Percentiles rank a stretch among this genome's conserved stretches.
phyloP scores from a whole-genome alignment of 2,329 filamentous ascomycete genomes.

The Alternaria arbusti region DNA sequence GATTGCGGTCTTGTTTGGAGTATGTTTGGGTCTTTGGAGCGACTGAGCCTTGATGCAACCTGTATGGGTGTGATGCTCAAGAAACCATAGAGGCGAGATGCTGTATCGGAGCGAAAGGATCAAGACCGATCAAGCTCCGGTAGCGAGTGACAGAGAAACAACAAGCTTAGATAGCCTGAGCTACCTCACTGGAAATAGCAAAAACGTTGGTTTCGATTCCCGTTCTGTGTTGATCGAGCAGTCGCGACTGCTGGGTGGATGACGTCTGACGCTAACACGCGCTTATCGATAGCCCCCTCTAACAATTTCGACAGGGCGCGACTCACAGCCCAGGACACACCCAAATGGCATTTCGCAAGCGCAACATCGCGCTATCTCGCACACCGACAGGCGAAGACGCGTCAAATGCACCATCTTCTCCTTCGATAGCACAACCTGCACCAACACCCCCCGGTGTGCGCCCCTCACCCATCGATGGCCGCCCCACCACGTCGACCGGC shows the following conservation, averaged over 20 bases:
- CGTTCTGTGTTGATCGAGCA: neutral
- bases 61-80: neutral
- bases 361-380: conserved; percentile 64
- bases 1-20: neutral
- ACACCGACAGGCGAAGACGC: conserved; percentile 29
- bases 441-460: conserved; percentile 62
- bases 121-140: neutral
- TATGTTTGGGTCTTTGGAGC: neutral
- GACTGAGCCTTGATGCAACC: neutral
- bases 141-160: neutral
- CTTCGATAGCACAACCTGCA: conserved; percentile 19
- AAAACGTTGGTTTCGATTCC: neutral
- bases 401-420: conserved; percentile 11
- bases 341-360: conserved; percentile 71
- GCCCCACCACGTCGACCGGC: conserved; percentile 88
- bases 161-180: too few species aligned
- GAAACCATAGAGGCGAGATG: neutral
- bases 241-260: neutral
- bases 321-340: conserved; percentile 1
- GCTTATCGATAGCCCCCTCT: conserved; percentile 16
- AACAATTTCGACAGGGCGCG: conserved; percentile 16
- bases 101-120: neutral
- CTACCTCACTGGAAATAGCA: neutral
- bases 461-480: conserved; percentile 87
- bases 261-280: neutral